phyloP scores from a whole-genome alignment of 768 basidiomycete species.

The Rhodotorula kratochvilovae region DNA sequence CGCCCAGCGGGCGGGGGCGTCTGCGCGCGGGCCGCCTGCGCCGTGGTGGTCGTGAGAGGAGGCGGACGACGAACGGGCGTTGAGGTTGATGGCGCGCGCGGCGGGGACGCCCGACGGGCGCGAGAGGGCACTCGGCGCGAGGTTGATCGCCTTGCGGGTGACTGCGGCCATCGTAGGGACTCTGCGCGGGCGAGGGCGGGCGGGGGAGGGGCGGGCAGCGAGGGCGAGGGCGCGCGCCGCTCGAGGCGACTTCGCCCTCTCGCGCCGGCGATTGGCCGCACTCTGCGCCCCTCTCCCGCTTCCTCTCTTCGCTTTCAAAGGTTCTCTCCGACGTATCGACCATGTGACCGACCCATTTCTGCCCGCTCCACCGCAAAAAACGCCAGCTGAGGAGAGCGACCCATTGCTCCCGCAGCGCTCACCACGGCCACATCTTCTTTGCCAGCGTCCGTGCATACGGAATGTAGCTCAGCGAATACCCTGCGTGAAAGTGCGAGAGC shows the following conservation, averaged over 20 bases:
- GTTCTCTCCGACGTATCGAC: no score
- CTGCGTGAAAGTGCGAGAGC: not conserved
- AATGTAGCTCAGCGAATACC: slow-evolving; percentile 25
- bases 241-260: no score
- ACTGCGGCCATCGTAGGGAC: slow-evolving; percentile 7
- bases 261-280: no score
- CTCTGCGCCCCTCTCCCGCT: no score
- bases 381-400: no score
- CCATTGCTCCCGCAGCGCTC: not conserved
- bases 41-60: slow-evolving; percentile 49
- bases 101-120: slow-evolving; percentile 74
- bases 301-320: not conserved
- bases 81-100: slow-evolving; percentile 69
- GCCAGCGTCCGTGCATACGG: slow-evolving; percentile 27
- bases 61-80: slow-evolving; percentile 53
- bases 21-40: slow-evolving; percentile 56
- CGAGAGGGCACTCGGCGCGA: slow-evolving; percentile 73
- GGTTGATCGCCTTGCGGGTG: slow-evolving; percentile 62
- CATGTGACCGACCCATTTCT: no score
- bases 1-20: slow-evolving; percentile 58
- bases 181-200: not conserved
- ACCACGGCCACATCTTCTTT: slow-evolving; percentile 21
- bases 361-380: no score
- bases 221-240: not conserved
- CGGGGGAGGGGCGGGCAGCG: not conserved